Percentiles rank a stretch among this genome's conserved stretches.
Conservation (phyloP, 192 early-diverging fungal genomes). For the Umbelopsis sp. region DNA sequence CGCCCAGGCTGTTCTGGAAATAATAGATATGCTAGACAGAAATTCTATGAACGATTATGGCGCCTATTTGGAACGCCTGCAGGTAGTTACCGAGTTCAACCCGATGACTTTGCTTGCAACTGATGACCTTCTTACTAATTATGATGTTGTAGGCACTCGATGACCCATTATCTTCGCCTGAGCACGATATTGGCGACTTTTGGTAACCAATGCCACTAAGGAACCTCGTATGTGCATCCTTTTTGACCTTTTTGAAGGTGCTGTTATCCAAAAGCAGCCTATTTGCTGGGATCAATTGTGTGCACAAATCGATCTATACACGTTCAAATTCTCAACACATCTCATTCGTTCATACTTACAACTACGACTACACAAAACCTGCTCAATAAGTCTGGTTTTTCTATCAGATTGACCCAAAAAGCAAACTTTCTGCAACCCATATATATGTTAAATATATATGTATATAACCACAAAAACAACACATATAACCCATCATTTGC, state of each 20-base stretch:
- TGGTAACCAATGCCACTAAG: background rate
- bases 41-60: conserved; percentile 28
- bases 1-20: conserved; percentile 8
- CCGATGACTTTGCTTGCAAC: background rate
- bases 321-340: no score
- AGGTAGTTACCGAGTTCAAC: background rate
- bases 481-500: conserved; percentile 6
- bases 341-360: no score
- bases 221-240: background rate
- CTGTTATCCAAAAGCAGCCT: no score
- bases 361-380: no score
- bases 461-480: background rate
- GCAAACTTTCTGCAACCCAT: no score
- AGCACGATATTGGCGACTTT: conserved; percentile 15
- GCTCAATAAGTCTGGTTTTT: no score
- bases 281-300: no score
- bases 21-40: conserved; percentile 23
- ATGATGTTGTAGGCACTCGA: background rate
- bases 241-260: no score
- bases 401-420: no score
- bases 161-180: conserved; percentile 1
- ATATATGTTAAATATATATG: background rate
- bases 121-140: background rate
- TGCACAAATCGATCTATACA: no score
- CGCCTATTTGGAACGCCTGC: conserved; percentile 16